Evolutionary conservation across 306 rosid genomes (phyloP).

Genomic region (Trifolium subterraneum): DNA sequence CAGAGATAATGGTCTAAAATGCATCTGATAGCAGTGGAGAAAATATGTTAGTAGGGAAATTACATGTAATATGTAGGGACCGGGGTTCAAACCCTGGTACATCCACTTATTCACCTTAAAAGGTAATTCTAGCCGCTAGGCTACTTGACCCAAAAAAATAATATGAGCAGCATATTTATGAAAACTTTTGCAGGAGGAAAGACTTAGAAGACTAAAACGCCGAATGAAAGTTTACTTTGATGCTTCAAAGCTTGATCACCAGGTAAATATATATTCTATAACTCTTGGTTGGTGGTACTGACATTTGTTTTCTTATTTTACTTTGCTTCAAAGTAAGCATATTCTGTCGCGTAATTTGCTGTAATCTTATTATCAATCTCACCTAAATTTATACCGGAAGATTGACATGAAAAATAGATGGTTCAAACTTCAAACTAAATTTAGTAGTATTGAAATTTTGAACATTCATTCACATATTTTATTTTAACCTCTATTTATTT

Average conservation of each 20-base stretch:
- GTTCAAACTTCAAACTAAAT: not conserved
- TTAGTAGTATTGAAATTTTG: not conserved
- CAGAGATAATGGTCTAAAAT: not conserved
- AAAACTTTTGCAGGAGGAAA: slow-evolving; percentile 64
- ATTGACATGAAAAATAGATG: slow-evolving; percentile 9
- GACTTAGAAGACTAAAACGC: slow-evolving; percentile 60
- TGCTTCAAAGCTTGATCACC: slow-evolving; percentile 76
- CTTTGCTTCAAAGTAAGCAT: slow-evolving; percentile 17
- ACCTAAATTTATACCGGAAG: not conserved
- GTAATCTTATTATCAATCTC: not conserved
- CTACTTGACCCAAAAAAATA: too few relatives aligned
- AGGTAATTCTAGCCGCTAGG: too few relatives aligned
- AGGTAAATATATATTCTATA: slow-evolving; percentile 50
- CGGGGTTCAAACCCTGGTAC: too few relatives aligned
- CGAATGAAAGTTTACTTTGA: slow-evolving; percentile 81
- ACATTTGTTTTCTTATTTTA: slow-evolving; percentile 19
- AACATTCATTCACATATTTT: not conserved
- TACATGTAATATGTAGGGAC: too few relatives aligned
- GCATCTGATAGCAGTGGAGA: slow-evolving; percentile 6
- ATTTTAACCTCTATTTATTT: slow-evolving; percentile 21
- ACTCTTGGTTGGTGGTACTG: not conserved
- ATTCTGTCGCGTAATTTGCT: slow-evolving; percentile 2
- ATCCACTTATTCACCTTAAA: too few relatives aligned
- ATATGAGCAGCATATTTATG: slow-evolving; percentile 1
- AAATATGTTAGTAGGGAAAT: not conserved